Base-by-base conservation (phyloP, 2,329 filamentous ascomycete species). In the Calonectria leucothoes region DNA sequence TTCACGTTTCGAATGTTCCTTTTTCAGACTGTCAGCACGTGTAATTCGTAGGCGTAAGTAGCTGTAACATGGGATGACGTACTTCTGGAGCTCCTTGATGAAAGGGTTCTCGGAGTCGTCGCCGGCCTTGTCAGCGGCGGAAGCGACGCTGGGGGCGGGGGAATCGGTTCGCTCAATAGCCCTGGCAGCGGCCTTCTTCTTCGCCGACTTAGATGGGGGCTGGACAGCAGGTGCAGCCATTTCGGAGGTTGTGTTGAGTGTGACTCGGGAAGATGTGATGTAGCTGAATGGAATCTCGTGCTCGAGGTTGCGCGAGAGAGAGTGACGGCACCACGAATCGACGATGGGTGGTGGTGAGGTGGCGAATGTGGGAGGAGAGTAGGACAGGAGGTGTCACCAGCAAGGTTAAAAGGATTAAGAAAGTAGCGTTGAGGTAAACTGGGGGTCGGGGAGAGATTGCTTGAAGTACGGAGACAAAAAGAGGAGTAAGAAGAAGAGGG, bases 81-180 rank as follows among this genome's bases (percentile, higher is more conserved):
- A 98, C 96, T 98, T 98, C 82, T 96, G 92, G 64, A 98, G 89
- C 84, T 98, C 96, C 83, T 93, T 95, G 82, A 98, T 90, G 86
- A 96, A 95, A 48, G 92, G 88, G 81, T 91, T 95, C 83, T 98
- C 96, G 75, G 87, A 82, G 73, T 91, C 91, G 71, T 92, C 92
- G 75, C 83, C 84, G 74, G 88, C 84, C 85, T 89, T 89, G 72
- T 89, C 88, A 68, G 87, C 83, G 61, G 86, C 84, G 70, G 89
- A 86, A 72, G 86, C 82, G 51, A 77, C 71, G 78, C 88, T 87
- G 49, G 89, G 87, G 31, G 90, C 88, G 70, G 90, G 88, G 52
- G 90, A 91, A 71, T 90, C 88, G 81, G 86, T 89, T 76, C 89
- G 88, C 79, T 85, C 85, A 69, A 85, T 82, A 70, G 83, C 83